Evolutionary conservation across 2,329 filamentous ascomycete genomes (phyloP).

Genomic region (Elsinoe ampelina): DNA sequence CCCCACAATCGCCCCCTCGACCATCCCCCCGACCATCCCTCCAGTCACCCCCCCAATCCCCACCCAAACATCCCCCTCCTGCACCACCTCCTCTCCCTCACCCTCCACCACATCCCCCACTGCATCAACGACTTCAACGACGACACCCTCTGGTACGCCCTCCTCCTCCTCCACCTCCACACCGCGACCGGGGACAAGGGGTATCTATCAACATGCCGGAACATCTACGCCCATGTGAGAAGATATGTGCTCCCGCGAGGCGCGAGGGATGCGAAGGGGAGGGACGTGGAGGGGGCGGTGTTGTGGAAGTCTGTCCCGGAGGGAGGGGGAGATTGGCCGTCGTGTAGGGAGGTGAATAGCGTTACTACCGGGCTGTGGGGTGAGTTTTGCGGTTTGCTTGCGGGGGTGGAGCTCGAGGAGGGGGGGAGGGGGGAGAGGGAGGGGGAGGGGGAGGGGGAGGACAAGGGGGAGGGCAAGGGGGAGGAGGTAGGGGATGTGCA

Average conservation of each 20-base stretch:
- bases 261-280: constrained; percentile 16
- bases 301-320: constrained; percentile 12
- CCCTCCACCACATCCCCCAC: constrained; percentile 17
- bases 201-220: constrained; percentile 20
- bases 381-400: constrained; percentile 21
- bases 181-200: constrained; percentile 18
- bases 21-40: too few relatives aligned
- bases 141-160: constrained; percentile 24
- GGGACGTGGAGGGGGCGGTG: constrained; percentile 22
- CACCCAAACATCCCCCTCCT: constrained; percentile 18
- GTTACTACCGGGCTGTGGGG: constrained; percentile 18
- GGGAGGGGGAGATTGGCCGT: not conserved
- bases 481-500: not conserved
- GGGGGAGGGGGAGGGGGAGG: not conserved
- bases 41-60: constrained; percentile 6
- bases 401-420: constrained; percentile 13
- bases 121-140: constrained; percentile 25
- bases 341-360: constrained; percentile 15
- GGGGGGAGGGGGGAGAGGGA: not conserved
- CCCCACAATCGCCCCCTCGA: too few relatives aligned
- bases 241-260: constrained; percentile 18
- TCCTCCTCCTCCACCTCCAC: constrained; percentile 21
- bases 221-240: constrained; percentile 19
- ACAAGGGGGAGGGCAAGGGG: not conserved
- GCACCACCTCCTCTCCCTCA: constrained; percentile 15